A percentile compares a stretch with the other conserved stretches of the same genome.
Conservation (phyloP, 2,329 filamentous ascomycete genomes). For the Capronia coronata region DNA sequence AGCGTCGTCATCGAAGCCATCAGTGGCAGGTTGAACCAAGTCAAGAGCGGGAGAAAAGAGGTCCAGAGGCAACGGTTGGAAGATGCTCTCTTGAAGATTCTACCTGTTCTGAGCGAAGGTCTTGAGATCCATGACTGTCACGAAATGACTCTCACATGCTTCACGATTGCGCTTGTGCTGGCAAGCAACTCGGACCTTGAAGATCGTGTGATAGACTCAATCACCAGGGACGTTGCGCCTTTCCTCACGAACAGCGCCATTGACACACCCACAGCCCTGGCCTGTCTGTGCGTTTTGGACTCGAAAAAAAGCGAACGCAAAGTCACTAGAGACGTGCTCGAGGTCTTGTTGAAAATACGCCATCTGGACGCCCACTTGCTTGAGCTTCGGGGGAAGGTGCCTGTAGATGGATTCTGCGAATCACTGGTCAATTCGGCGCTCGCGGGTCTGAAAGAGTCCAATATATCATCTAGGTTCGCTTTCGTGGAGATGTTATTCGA, state of each 20-base stretch:
- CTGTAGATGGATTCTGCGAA: constrained; percentile 12
- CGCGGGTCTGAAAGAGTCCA: constrained; percentile 28
- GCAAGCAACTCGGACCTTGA: constrained; percentile 74
- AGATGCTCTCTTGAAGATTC: constrained; percentile 61
- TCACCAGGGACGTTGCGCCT: constrained; percentile 81
- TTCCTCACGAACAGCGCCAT: constrained; percentile 71
- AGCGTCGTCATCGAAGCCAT: constrained; percentile 79
- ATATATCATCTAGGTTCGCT: constrained; percentile 23
- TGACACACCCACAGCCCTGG: constrained; percentile 57
- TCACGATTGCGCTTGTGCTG: constrained; percentile 83
- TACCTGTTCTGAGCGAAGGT: constrained; percentile 67
- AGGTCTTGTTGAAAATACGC: constrained; percentile 38
- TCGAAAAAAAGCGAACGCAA: constrained; percentile 67
- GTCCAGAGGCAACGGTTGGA: constrained; percentile 77
- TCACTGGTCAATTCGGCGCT: constrained; percentile 12
- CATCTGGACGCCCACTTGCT: constrained; percentile 33
- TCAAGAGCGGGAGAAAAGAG: constrained; percentile 66
- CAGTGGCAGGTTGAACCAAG: constrained; percentile 70
- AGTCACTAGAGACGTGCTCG: constrained; percentile 64
- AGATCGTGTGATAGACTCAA: constrained; percentile 70
- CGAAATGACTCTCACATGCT: constrained; percentile 77
- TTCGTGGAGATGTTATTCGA: constrained; percentile 21
- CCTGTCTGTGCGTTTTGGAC: constrained; percentile 73
- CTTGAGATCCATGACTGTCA: constrained; percentile 68
- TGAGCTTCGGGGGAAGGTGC: constrained; percentile 29